Percentiles rank a stretch among this genome's conserved stretches.
Evolutionary conservation across 179 eudicot species (phyloP).

Genomic region (Sideroxylon spinosum): DNA sequence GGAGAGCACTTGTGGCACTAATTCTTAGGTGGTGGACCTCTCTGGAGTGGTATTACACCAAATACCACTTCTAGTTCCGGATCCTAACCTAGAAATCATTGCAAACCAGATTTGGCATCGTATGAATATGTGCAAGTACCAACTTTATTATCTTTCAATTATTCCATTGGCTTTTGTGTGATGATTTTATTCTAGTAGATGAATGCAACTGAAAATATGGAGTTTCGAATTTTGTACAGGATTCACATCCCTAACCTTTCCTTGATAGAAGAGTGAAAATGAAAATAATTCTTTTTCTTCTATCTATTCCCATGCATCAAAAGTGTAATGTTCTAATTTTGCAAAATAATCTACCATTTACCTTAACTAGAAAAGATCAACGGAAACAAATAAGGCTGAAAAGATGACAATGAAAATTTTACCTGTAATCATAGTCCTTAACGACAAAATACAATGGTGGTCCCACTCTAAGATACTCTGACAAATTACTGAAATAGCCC

Average conservation of each 20-base stretch:
- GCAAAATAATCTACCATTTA: not conserved
- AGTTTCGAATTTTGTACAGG: not conserved
- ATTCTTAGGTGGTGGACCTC: too few relatives aligned
- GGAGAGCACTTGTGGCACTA: too few relatives aligned
- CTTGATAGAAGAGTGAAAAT: not conserved
- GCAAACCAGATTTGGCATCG: not conserved
- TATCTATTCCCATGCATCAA: not conserved
- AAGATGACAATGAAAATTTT: slow-evolving; percentile 7
- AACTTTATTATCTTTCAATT: not conserved
- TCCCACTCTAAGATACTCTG: slow-evolving; percentile 67
- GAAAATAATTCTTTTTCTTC: not conserved
- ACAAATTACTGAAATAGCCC: slow-evolving; percentile 69
- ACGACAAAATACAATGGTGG: slow-evolving; percentile 86
- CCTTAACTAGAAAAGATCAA: not conserved
- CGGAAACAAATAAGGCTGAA: not conserved
- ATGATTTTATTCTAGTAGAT: not conserved
- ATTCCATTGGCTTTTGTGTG: not conserved
- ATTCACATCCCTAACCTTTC: not conserved
- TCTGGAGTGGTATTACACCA: too few relatives aligned
- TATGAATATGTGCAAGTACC: not conserved
- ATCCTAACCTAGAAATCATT: too few relatives aligned
- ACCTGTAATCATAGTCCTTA: slow-evolving; percentile 71
- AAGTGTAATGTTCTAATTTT: not conserved
- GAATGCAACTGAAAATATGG: not conserved
- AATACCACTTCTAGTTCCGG: too few relatives aligned